A percentile compares a stretch with the other conserved stretches of the same genome.
Conservation (phyloP, 1,139 yeast genomes). For the Entelexis paramagnoliae region DNA sequence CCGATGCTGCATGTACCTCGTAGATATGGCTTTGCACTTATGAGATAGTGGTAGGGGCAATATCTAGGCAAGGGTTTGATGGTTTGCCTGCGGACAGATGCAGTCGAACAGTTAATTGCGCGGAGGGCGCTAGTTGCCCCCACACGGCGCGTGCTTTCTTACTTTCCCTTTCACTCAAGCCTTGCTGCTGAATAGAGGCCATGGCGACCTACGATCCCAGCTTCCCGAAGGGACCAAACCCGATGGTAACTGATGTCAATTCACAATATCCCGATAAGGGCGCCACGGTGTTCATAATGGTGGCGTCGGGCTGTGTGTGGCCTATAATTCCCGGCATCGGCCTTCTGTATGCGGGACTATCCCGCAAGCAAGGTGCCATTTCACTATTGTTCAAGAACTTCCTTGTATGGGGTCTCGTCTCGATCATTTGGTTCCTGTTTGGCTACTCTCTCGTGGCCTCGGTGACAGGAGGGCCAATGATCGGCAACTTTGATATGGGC, state of each 20-base stretch:
- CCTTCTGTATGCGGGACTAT: conserved; percentile 73
- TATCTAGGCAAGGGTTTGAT: background rate
- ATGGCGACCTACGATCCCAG: conserved; percentile 11
- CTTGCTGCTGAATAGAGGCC: background rate
- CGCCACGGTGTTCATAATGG: conserved; percentile 51
- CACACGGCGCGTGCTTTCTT: no score
- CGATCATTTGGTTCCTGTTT: conserved; percentile 95
- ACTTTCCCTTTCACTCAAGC: no score
- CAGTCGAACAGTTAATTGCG: no score
- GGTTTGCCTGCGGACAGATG: no score
- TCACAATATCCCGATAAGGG: conserved; percentile 9
- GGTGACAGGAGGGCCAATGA: conserved; percentile 53
- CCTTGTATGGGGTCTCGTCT: conserved; percentile 69
- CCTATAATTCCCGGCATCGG: conserved; percentile 94
- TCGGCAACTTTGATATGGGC: conserved; percentile 71
- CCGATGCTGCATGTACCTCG: background rate
- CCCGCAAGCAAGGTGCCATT: conserved; percentile 87
- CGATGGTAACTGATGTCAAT: conserved; percentile 13
- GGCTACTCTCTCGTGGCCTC: conserved; percentile 84
- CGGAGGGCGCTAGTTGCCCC: no score
- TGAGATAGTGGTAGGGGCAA: background rate
- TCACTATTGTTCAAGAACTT: conserved; percentile 88
- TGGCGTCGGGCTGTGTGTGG: conserved; percentile 70
- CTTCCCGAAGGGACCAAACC: conserved; percentile 17
- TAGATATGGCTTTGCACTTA: background rate